phyloP scores from a whole-genome alignment of 129 eudicot genomes.

The Ambrosia trifida region DNA sequence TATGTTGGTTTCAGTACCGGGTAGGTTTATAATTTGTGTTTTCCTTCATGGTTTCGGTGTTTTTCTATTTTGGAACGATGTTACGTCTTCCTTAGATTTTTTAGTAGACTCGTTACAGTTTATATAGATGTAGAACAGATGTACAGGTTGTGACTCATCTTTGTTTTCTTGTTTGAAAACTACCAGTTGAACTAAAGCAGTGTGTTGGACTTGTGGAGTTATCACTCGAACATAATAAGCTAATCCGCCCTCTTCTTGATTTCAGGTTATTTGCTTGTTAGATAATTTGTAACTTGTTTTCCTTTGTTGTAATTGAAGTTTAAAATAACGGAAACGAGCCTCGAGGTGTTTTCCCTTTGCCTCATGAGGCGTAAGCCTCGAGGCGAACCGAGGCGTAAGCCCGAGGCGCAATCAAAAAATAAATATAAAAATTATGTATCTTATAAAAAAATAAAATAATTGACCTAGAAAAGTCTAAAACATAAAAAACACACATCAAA shows the following conservation, averaged over 20 bases:
- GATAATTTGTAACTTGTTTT: slow-evolving; percentile 7
- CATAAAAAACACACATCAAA: too few relatives aligned
- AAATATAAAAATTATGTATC: too few relatives aligned
- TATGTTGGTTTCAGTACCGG: slow-evolving; percentile 86
- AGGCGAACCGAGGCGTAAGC: too few relatives aligned
- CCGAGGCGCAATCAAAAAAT: too few relatives aligned
- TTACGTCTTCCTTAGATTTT: not conserved
- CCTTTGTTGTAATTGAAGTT: not conserved
- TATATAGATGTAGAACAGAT: not conserved
- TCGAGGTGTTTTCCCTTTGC: too few relatives aligned
- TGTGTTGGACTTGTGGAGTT: slow-evolving; percentile 92
- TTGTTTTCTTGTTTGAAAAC: slow-evolving; percentile 19
- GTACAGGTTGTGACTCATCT: slow-evolving; percentile 16
- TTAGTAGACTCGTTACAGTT: not conserved
- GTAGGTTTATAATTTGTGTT: slow-evolving; percentile 36
- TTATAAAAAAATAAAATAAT: too few relatives aligned
- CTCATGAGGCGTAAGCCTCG: too few relatives aligned
- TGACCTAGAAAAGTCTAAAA: too few relatives aligned
- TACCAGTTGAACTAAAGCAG: slow-evolving; percentile 84
- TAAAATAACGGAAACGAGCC: too few relatives aligned
- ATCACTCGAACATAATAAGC: slow-evolving; percentile 98
- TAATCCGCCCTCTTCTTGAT: slow-evolving; percentile 95
- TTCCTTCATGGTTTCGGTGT: not conserved
- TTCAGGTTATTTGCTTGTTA: slow-evolving; percentile 57
- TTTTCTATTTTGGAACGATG: not conserved